Conservation (phyloP, 805 yeast genomes). For the Candida sonorensis region DNA sequence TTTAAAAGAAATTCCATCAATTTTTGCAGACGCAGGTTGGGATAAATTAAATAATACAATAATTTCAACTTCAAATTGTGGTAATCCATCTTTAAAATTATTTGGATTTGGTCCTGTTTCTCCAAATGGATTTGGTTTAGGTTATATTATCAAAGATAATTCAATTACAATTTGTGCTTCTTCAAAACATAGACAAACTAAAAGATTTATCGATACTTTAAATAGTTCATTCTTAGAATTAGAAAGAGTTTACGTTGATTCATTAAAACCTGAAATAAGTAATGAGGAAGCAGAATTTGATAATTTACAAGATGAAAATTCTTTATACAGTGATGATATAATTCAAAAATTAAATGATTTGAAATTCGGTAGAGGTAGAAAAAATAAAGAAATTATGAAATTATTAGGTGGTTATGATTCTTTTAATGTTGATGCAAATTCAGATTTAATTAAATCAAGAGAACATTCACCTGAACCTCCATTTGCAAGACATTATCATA, state of each 20-base stretch:
- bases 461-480: conserved; percentile 54
- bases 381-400: conserved; percentile 28
- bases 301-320: conserved; percentile 2
- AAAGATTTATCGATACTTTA: conserved; percentile 65
- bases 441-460: conserved; percentile 47
- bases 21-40: conserved; percentile 88
- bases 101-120: conserved; percentile 92
- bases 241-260: conserved; percentile 39
- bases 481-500: conserved; percentile 19
- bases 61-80: conserved; percentile 83
- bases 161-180: conserved; percentile 75
- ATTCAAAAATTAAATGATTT: conserved; percentile 14
- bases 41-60: conserved; percentile 73
- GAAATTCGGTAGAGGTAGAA: conserved; percentile 13
- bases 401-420: conserved; percentile 82
- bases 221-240: conserved; percentile 55
- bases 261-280: conserved; percentile 20
- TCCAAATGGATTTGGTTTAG: conserved; percentile 89
- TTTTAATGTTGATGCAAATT: conserved; percentile 57
- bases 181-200: conserved; percentile 84
- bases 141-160: conserved; percentile 78
- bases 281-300: conserved; percentile 1
- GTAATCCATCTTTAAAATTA: conserved; percentile 78
- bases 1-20: conserved; percentile 49
- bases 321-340: conserved; percentile 13